phyloP scores from a whole-genome alignment of 495 filamentous ascomycete genomes.

The Podospora conica region DNA sequence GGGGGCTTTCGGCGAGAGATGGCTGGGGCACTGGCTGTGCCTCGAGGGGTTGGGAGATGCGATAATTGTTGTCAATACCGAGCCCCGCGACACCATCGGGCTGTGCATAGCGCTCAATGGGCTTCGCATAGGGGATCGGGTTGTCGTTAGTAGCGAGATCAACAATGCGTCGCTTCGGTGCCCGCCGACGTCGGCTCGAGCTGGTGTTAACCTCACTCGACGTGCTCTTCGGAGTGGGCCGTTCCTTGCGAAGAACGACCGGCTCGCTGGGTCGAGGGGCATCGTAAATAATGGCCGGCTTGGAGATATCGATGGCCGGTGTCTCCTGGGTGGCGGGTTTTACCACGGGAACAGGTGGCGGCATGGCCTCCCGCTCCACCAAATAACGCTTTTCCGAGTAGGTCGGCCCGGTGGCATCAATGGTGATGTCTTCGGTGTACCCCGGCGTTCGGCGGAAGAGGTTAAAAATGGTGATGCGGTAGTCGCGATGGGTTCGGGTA shows the following conservation, averaged over 20 bases:
- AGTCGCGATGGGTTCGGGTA: constrained; percentile 74
- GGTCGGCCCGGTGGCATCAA: constrained; percentile 74
- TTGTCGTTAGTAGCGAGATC: constrained; percentile 66
- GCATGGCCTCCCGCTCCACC: constrained; percentile 72
- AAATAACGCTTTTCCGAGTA: constrained; percentile 79
- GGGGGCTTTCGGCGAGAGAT: constrained; percentile 23
- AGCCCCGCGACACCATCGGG: constrained; percentile 4
- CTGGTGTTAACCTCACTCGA: constrained; percentile 48
- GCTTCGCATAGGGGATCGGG: constrained; percentile 28
- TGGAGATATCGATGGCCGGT: constrained; percentile 58
- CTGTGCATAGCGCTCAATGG: constrained; percentile 16
- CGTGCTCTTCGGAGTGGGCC: constrained; percentile 36
- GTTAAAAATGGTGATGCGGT: constrained; percentile 90
- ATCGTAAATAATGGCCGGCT: constrained; percentile 50
- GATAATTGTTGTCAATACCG: constrained; percentile 35
- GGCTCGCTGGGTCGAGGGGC: constrained; percentile 34
- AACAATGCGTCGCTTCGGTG: constrained; percentile 69
- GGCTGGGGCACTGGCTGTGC: constrained; percentile 19
- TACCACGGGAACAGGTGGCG: constrained; percentile 67
- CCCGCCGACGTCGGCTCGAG: constrained; percentile 45
- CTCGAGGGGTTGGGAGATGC: constrained; percentile 38
- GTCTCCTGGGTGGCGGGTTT: constrained; percentile 55
- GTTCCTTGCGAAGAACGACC: constrained; percentile 47
- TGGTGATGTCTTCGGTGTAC: constrained; percentile 81
- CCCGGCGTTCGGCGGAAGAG: constrained; percentile 90